Conservation (phyloP, 495 filamentous ascomycete species). For the Penicillium dipodomyicola region DNA sequence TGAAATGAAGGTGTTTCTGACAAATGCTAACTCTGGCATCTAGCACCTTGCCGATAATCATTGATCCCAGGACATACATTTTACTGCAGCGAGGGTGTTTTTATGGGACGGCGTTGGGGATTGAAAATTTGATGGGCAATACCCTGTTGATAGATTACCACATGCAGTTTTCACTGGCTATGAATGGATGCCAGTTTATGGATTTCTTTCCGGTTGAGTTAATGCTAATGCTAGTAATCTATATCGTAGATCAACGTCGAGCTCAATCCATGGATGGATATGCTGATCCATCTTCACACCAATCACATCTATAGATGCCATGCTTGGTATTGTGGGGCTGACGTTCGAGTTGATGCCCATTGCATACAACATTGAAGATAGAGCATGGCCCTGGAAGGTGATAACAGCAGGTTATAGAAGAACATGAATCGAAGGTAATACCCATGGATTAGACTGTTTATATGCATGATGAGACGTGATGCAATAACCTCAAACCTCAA, state of each 20-base stretch:
- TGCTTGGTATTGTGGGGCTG: constrained; percentile 1
- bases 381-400: too few relatives aligned
- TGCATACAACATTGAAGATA: too few relatives aligned
- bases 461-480: constrained; percentile 15
- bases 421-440: background rate
- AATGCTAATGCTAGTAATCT: too few relatives aligned
- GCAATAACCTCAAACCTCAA: constrained; percentile 19
- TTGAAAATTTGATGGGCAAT: constrained; percentile 19
- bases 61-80: constrained; percentile 17
- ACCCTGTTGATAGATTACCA: constrained; percentile 27
- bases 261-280: constrained; percentile 1
- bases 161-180: background rate
- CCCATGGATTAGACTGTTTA: background rate
- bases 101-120: constrained; percentile 25
- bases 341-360: background rate
- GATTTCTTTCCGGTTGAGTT: background rate
- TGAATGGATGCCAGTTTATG: constrained; percentile 9
- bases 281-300: constrained; percentile 1
- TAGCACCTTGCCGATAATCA: constrained; percentile 52
- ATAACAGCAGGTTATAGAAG: too few relatives aligned
- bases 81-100: constrained; percentile 18
- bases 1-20: background rate
- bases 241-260: background rate
- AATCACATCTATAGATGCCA: background rate
- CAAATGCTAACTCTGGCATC: background rate